Conservation (phyloP, 345 rosid genomes). For the Hibiscus syriacus region DNA sequence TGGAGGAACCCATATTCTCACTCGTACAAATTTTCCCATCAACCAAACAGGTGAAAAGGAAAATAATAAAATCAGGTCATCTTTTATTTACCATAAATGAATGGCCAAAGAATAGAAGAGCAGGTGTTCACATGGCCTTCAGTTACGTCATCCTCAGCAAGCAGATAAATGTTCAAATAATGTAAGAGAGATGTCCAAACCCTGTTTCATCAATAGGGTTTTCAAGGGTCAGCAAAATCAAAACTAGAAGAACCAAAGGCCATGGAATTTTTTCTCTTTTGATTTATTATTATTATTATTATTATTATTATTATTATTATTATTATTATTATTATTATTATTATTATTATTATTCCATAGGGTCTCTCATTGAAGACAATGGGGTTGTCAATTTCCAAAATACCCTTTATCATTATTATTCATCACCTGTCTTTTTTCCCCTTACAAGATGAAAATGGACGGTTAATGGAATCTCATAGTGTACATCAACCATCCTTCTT, state of each 20-base stretch:
- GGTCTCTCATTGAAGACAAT: slow-evolving; percentile 17
- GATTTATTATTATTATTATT: too few relatives aligned
- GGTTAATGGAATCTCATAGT: slow-evolving; percentile 21
- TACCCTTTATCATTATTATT: slow-evolving; percentile 6
- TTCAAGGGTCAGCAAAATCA: background rate
- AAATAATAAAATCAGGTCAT: background rate
- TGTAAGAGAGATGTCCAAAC: background rate
- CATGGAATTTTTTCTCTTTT: background rate
- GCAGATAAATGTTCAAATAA: slow-evolving; percentile 5
- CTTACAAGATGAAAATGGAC: slow-evolving; percentile 29
- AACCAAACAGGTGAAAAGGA: slow-evolving; percentile 3
- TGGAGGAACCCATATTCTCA: slow-evolving; percentile 8
- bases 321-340: too few relatives aligned
- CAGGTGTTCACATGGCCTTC: slow-evolving; percentile 28
- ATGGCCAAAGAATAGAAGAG: slow-evolving; percentile 3
- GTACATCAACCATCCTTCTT: slow-evolving; percentile 9
- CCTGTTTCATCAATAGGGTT: background rate
- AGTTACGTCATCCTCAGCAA: slow-evolving; percentile 13
- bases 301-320: too few relatives aligned
- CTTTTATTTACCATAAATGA: slow-evolving; percentile 22
- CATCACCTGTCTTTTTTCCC: slow-evolving; percentile 11
- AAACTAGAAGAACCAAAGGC: slow-evolving; percentile 1
- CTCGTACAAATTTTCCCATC: background rate
- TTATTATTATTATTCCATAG: too few relatives aligned
- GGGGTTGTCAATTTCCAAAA: slow-evolving; percentile 21